These are phyloP conservation scores for Vanderwaltozyma verrucispora DNA, from an alignment of 805 yeast species.

Conservation along the genomic window DNA sequence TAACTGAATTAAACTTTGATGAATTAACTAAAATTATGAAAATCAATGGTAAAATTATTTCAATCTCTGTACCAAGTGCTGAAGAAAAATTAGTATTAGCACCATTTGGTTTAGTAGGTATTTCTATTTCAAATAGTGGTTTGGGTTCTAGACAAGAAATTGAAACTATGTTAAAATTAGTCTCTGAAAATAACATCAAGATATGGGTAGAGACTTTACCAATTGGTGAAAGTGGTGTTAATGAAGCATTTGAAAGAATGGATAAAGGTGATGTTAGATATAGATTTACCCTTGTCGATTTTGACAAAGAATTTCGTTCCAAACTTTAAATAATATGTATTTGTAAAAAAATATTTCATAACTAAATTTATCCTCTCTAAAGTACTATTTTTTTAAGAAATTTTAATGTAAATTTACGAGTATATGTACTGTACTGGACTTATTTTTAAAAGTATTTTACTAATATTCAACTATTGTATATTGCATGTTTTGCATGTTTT, in stretches of 20 bases:
- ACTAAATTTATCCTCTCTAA: too few species aligned
- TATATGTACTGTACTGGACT: too few species aligned
- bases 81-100: conserved; percentile 7
- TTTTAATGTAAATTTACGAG: too few species aligned
- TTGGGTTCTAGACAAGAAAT: conserved; percentile 40
- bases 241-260: conserved; percentile 38
- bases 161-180: conserved; percentile 37
- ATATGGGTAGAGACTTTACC: conserved; percentile 46
- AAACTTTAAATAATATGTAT: not conserved
- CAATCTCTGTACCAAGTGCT: conserved; percentile 18
- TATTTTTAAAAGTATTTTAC: too few species aligned
- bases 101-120: conserved; percentile 15
- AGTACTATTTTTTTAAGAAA: too few species aligned
- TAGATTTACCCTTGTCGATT: conserved; percentile 43
- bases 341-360: too few species aligned
- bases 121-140: conserved; percentile 23
- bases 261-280: conserved; percentile 41
- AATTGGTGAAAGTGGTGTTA: conserved; percentile 34
- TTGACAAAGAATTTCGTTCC: conserved; percentile 28
- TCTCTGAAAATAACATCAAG: conserved; percentile 35
- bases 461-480: too few species aligned
- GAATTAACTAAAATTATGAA: conserved; percentile 23
- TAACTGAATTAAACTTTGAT: conserved; percentile 32
- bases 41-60: conserved; percentile 28
- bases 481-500: too few species aligned